Percentiles rank a stretch among this genome's conserved stretches.
Conservation (phyloP, 768 basidiomycete genomes). For the Rhizopogon rudus region DNA sequence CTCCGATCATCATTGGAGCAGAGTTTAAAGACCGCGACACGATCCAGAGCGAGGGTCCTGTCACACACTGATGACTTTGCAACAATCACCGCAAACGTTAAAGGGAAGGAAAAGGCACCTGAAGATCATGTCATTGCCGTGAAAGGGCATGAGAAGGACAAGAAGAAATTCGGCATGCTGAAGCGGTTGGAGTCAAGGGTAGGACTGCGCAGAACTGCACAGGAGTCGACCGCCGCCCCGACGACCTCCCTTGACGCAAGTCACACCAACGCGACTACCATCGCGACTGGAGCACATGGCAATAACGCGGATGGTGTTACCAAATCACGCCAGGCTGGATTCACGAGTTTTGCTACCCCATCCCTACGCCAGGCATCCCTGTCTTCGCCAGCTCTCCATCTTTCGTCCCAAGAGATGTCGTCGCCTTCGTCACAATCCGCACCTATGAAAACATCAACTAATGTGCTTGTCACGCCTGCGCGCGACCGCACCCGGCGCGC, state of each 20-base stretch:
- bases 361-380: slow-evolving; percentile 66
- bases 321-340: slow-evolving; percentile 45
- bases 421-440: slow-evolving; percentile 49
- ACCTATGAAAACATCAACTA: slow-evolving; percentile 42
- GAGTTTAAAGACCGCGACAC: slow-evolving; percentile 58
- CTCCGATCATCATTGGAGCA: slow-evolving; percentile 66
- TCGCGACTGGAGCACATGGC: slow-evolving; percentile 10
- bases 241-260: slow-evolving; percentile 30
- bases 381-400: slow-evolving; percentile 70
- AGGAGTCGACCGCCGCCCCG: slow-evolving; percentile 34
- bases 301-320: slow-evolving; percentile 31
- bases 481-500: slow-evolving; percentile 40
- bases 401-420: slow-evolving; percentile 51
- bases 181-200: slow-evolving; percentile 45
- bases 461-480: slow-evolving; percentile 42
- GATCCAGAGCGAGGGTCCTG: slow-evolving; percentile 42
- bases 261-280: slow-evolving; percentile 22
- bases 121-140: slow-evolving; percentile 25
- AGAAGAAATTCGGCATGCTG: slow-evolving; percentile 42
- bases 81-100: slow-evolving; percentile 38
- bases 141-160: slow-evolving; percentile 29
- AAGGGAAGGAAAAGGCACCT: slow-evolving; percentile 33
- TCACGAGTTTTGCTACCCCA: slow-evolving; percentile 57
- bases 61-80: slow-evolving; percentile 38
- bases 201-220: slow-evolving; percentile 41